A percentile compares a stretch with the other conserved stretches of the same genome.
phyloP scores from a whole-genome alignment of 306 rosid species.

The Prunus armeniaca region DNA sequence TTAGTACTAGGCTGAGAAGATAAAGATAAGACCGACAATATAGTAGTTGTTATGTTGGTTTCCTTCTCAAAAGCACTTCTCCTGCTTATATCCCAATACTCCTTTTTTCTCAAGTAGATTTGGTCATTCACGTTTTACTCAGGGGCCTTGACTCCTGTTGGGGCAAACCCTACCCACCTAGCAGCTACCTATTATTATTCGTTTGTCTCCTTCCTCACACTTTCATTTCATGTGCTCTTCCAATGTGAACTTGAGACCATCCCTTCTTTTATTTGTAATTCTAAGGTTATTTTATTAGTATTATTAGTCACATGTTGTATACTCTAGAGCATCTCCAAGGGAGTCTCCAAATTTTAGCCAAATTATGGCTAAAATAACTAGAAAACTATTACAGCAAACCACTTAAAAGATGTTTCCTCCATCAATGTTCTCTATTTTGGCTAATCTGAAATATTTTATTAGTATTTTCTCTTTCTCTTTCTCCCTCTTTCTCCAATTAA shows the following conservation, averaged over 20 bases:
- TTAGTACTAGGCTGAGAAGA: not conserved
- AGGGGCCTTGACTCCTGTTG: not conserved
- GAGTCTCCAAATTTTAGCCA: too few relatives aligned
- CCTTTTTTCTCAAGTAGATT: too few relatives aligned
- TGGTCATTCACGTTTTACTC: constrained; percentile 8
- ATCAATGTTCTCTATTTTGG: too few relatives aligned
- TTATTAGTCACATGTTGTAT: constrained; percentile 10
- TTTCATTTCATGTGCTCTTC: not conserved
- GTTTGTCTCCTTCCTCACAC: constrained; percentile 3
- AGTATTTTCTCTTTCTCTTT: too few relatives aligned
- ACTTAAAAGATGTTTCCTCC: too few relatives aligned
- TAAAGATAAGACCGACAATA: not conserved
- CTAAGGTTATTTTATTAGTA: not conserved
- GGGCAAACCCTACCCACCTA: not conserved
- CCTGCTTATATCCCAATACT: not conserved
- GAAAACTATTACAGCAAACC: too few relatives aligned
- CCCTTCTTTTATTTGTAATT: not conserved
- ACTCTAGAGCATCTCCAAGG: not conserved
- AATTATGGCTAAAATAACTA: too few relatives aligned
- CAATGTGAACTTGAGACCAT: not conserved
- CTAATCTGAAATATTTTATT: too few relatives aligned
- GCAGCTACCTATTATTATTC: not conserved
- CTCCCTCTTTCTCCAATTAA: too few relatives aligned
- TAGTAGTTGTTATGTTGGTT: not conserved
- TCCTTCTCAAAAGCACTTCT: not conserved